Conservation (phyloP, 495 filamentous ascomycete genomes). For the Tuber melanosporum region DNA sequence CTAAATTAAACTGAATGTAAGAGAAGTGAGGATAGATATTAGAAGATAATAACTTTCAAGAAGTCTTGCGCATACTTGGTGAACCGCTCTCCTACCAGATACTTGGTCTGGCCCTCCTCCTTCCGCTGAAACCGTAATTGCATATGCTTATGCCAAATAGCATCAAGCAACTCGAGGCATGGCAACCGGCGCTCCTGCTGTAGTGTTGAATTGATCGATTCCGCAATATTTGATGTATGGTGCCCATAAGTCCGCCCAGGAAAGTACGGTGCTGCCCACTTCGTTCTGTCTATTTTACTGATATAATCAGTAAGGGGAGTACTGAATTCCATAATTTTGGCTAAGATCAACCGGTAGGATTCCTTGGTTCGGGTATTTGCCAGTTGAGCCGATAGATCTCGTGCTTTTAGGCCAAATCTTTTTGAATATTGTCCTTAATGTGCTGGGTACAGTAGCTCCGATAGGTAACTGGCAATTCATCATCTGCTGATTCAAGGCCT, state of each 20-base stretch:
- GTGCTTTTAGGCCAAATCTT: too few relatives aligned
- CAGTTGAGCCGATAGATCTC: too few relatives aligned
- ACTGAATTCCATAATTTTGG: too few relatives aligned
- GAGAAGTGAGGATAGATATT: not conserved
- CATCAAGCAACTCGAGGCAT: constrained; percentile 7
- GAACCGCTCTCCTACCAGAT: not conserved
- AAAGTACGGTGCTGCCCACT: constrained; percentile 9
- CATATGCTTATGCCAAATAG: constrained; percentile 21
- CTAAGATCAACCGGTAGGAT: too few relatives aligned
- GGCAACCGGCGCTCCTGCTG: constrained; percentile 8
- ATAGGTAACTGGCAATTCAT: too few relatives aligned
- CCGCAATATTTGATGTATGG: constrained; percentile 16
- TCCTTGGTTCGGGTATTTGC: too few relatives aligned
- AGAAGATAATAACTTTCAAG: not conserved
- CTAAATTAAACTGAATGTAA: not conserved
- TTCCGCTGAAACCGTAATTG: not conserved
- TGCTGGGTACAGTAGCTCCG: too few relatives aligned
- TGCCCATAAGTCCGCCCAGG: not conserved
- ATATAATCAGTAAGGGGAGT: too few relatives aligned
- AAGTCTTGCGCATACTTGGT: not conserved
- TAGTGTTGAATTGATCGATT: constrained; percentile 12
- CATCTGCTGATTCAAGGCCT: too few relatives aligned
- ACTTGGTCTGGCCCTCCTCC: not conserved
- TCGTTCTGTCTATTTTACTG: not conserved
- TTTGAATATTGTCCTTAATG: too few relatives aligned